Evolutionary conservation across 73 alveolate genomes (phyloP).

Genomic region (Paramecium tetraurelia): DNA sequence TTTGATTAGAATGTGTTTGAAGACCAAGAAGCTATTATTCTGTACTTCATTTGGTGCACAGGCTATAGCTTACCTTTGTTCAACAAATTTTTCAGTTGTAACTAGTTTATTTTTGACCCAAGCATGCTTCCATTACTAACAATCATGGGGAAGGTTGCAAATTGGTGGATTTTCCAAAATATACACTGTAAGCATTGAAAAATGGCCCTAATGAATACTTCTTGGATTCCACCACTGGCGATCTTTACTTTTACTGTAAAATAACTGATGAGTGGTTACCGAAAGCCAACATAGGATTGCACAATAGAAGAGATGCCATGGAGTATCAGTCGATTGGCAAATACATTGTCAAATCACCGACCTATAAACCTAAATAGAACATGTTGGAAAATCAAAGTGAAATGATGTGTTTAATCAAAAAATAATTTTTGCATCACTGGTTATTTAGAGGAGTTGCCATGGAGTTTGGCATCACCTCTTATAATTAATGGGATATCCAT

Average conservation of each 20-base stretch:
- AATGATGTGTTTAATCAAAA: conserved; percentile 23
- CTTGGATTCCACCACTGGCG: conserved; percentile 60
- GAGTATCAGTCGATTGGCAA: conserved; percentile 55
- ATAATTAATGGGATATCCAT: conserved; percentile 55
- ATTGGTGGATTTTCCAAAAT: conserved; percentile 41
- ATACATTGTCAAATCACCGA: conserved; percentile 49
- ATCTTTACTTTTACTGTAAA: conserved; percentile 8
- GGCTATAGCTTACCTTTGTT: conserved; percentile 50
- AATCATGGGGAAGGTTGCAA: conserved; percentile 58
- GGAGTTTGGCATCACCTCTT: conserved; percentile 1
- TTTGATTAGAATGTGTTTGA: conserved; percentile 55
- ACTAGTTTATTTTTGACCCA: neutral
- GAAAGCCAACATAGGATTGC: conserved; percentile 48
- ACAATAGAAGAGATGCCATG: conserved; percentile 48
- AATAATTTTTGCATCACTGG: conserved; percentile 57
- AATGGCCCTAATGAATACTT: conserved; percentile 44
- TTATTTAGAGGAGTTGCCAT: neutral
- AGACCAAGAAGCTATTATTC: conserved; percentile 43
- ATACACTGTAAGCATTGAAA: conserved; percentile 12
- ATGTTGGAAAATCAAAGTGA: neutral
- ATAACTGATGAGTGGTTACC: conserved; percentile 62
- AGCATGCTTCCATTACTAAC: conserved; percentile 29
- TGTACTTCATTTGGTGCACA: conserved; percentile 37
- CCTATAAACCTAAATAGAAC: conserved; percentile 17
- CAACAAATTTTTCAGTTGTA: conserved; percentile 19